Evolutionary conservation across 768 basidiomycete genomes (phyloP), one percentile per base, ranked within the genome.

Genomic region (Lactarius hatsudake): DNA sequence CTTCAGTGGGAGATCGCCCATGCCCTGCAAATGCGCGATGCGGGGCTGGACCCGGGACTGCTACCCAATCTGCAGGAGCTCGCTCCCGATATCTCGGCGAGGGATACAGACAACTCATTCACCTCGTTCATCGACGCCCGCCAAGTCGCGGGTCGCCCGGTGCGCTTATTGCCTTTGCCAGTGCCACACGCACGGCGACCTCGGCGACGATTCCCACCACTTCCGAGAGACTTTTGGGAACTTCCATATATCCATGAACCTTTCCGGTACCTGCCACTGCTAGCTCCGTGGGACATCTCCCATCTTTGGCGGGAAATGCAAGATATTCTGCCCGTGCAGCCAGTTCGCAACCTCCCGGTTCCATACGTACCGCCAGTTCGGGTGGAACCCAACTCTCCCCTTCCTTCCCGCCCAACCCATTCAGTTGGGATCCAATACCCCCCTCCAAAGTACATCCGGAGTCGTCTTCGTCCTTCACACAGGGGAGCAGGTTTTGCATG

Each of bases 1-100:
- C 58, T 59, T 12, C 5, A 23, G 13, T 6, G 8, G 15, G 20
- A 30, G 10, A 5, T 64, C 3, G 48, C 57, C 18, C 20, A 1
- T 5, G 58, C 26, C 30, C 17, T 64, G 15, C 28, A 15, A 5
- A 2, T 3, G 4, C 26, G 40, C 4, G 48, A 38, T 28, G 63
- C 36, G 5, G 58, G 30, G 1, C 7, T 10, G 1, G 13, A 57
- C 15, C 2, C n/a, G 20, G 28, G 51, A 3, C 13, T 53, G 0
- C 40, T 64, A 15, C 63, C 63, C 5, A 20, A 23, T 10, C 36
- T 64, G 36, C 18, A 23, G 28, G 63, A 40, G 20, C 28, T 59
- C 34, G 8, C 23, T 5, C 17, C 57, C 2, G 51, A 53, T 23
- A 32, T 5, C 42, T 30, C 23, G 13, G 17, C 26, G 17, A 15